Evolutionary conservation across 805 yeast species (phyloP).

Genomic region (Hanseniaspora taiwanica): DNA sequence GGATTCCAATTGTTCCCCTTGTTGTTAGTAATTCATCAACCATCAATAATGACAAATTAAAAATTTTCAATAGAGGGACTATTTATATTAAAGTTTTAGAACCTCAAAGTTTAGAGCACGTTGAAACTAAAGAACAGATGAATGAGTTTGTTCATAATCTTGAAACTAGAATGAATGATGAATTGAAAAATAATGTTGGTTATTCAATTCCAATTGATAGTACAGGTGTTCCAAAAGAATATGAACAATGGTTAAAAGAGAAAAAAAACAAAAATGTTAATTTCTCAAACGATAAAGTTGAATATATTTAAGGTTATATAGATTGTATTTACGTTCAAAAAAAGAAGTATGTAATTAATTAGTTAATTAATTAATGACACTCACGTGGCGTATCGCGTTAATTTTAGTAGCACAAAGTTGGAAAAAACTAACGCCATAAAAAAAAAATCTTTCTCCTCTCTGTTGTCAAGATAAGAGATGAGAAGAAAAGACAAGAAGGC

Average conservation of each 20-base stretch:
- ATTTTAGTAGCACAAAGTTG: no score
- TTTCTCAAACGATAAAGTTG: no score
- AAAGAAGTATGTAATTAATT: no score
- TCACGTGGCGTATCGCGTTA: no score
- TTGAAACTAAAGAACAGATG: slow-evolving; percentile 56
- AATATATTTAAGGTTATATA: no score
- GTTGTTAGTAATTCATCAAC: slow-evolving; percentile 79
- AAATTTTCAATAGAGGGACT: slow-evolving; percentile 63
- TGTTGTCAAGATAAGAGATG: no score
- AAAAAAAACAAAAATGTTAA: no score
- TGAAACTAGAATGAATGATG: slow-evolving; percentile 41
- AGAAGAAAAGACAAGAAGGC: no score
- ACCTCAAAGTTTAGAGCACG: slow-evolving; percentile 60
- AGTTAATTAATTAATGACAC: no score
- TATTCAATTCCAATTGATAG: slow-evolving; percentile 24
- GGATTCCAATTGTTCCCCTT: slow-evolving; percentile 77
- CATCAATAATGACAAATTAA: slow-evolving; percentile 45
- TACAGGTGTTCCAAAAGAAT: slow-evolving; percentile 20
- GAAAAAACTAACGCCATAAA: no score
- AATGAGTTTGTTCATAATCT: slow-evolving; percentile 42
- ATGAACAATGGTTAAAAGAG: slow-evolving; percentile 3
- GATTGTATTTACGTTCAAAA: no score
- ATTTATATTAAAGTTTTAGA: slow-evolving; percentile 68
- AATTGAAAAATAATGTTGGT: slow-evolving; percentile 24
- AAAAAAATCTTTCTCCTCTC: no score